phyloP scores from a whole-genome alignment of 345 rosid genomes.

The Abelmoschus esculentus region DNA sequence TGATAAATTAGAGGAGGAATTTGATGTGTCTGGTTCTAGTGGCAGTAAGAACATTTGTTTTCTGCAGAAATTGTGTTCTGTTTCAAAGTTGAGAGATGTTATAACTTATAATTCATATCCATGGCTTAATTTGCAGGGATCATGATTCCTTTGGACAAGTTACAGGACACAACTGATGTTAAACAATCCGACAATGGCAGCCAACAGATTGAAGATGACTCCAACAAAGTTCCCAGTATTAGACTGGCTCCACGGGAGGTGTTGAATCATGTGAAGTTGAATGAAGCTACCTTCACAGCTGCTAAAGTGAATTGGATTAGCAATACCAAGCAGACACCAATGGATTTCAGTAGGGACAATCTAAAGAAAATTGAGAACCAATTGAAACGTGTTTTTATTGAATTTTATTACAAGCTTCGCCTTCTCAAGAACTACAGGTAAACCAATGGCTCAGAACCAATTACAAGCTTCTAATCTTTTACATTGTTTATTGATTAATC shows the following conservation, averaged over 20 bases:
- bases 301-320: neutral
- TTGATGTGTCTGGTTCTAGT: neutral
- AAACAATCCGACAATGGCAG: neutral
- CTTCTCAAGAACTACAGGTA: conserved; percentile 41
- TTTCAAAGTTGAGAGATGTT: too few relatives aligned
- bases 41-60: neutral
- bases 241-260: conserved; percentile 19
- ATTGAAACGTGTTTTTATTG: conserved; percentile 28
- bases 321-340: neutral
- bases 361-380: conserved; percentile 34
- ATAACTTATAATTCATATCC: too few relatives aligned
- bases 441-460: neutral
- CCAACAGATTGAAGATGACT: too few relatives aligned
- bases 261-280: conserved; percentile 37
- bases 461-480: too few relatives aligned
- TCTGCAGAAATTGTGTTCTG: too few relatives aligned
- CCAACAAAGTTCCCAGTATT: neutral
- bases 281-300: conserved; percentile 22
- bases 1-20: conserved; percentile 21
- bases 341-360: conserved; percentile 31
- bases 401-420: conserved; percentile 35
- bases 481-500: too few relatives aligned
- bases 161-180: neutral
- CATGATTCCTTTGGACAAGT: neutral
- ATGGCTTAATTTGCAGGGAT: neutral